Evolutionary conservation across 495 filamentous ascomycete genomes (phyloP), one percentile per base, ranked within the genome.

Genomic region (Friedmanniomyces endolithicus): DNA sequence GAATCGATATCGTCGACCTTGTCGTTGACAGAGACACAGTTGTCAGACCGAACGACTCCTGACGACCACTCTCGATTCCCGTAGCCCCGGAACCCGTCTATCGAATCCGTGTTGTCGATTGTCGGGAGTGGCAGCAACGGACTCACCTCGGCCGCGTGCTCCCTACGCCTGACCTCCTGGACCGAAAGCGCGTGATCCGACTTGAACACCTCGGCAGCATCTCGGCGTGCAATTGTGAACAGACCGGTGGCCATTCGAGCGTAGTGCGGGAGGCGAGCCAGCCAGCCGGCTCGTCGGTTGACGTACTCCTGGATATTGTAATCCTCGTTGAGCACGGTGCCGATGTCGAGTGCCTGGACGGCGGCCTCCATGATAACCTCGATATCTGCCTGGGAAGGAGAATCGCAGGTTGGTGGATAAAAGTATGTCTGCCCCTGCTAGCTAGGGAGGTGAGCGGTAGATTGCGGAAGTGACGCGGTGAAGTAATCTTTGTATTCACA

Each of bases 121-220:
- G 58, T 56, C 16, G 58, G 58, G 3, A 52, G 44, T 16, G 58
- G 58, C 8, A 60, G 48, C 11, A 60, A 29, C 11, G 48, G 52
- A 11, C 16, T 20, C 1, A 61, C 22, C 6, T 51, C 34, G 8
- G 7, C 2, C 9, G 16, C 40, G 7, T 34, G 33, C 47, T 61
- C 55, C 7, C 49, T 31, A 12, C 50, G 41, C 1, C 55, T 48
- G 9, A 61, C 50, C 33, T 54, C 55, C 25, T 61, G 48, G 11
- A 53, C 45, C 16, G 59, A 57, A 1, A 61, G 47, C 35, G 11
- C 17, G 20, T 16, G 2, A 11, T 54, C 31, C 3, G 23, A n/a
- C 1, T 20, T 16, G 29, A 57, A 61, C 27, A 61, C 23, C 9
- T 27, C n/a, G n/a, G 20, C 9, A 11, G 59, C 59, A 20, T 58